Evolutionary conservation across 202 grass and related monocot genomes (phyloP).

Genomic region (Bolboschoenoplectus hybrid): DNA sequence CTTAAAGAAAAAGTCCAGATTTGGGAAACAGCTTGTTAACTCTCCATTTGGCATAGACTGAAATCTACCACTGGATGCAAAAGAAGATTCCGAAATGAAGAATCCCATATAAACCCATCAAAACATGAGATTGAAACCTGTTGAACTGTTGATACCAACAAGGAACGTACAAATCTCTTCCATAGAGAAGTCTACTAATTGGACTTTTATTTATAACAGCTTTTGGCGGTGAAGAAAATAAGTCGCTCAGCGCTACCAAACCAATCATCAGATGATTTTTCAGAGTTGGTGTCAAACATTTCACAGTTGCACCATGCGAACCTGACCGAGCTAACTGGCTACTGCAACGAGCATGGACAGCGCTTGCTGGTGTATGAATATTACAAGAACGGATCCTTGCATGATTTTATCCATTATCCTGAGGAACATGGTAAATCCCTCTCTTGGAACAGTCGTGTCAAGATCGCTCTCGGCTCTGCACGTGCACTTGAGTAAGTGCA

Average conservation of each 20-base stretch:
- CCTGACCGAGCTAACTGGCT: conserved; percentile 71
- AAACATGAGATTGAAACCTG: conserved; percentile 30
- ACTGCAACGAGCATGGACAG: conserved; percentile 91
- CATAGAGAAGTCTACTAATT: not conserved
- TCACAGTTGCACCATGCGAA: conserved; percentile 82
- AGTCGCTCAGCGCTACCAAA: conserved; percentile 62
- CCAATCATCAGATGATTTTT: conserved; percentile 69
- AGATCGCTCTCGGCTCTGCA: conserved; percentile 91
- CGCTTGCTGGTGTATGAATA: conserved; percentile 77
- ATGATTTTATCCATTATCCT: conserved; percentile 66
- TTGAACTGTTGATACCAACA: conserved; percentile 19
- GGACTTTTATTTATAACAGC: conserved; percentile 42
- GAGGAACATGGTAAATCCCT: conserved; percentile 63
- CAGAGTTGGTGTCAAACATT: conserved; percentile 74
- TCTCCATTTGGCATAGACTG: not conserved
- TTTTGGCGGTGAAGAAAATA: conserved; percentile 86
- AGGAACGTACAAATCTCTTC: conserved; percentile 6
- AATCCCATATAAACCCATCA: conserved; percentile 25
- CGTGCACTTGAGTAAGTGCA: conserved; percentile 87
- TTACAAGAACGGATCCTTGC: conserved; percentile 72
- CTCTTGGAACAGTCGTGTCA: conserved; percentile 84
- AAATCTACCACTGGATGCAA: not conserved
- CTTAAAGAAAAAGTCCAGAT: not conserved
- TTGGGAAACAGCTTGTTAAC: not conserved
- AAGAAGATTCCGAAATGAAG: not conserved